These are phyloP conservation scores for Petunia hybrid DNA, from an alignment of 305 asterid species.

Conservation along the genomic window DNA sequence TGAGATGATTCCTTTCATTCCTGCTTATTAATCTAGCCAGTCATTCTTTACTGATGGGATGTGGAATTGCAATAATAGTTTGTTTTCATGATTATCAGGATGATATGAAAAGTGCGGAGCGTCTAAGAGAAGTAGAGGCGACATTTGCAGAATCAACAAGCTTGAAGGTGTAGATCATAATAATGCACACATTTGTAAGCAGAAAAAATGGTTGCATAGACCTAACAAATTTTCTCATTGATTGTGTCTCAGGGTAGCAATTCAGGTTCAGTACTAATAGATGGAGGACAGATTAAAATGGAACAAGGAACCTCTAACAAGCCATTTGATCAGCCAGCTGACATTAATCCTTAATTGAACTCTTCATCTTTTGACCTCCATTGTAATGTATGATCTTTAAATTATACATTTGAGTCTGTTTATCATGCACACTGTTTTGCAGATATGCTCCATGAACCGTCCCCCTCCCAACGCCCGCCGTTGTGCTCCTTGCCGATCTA, in stretches of 20 bases:
- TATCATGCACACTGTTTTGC: constrained; percentile 19
- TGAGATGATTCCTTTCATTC: neutral
- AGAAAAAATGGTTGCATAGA: neutral
- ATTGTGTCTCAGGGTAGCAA: constrained; percentile 41
- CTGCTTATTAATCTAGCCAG: neutral
- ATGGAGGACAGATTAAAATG: constrained; percentile 38
- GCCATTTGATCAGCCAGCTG: constrained; percentile 45
- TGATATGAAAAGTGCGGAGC: constrained; percentile 44
- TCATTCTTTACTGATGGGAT: neutral
- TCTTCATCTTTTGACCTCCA: neutral
- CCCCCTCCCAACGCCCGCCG: neutral
- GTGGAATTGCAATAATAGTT: neutral
- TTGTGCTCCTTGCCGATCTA: too few species aligned
- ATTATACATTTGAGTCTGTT: constrained; percentile 19
- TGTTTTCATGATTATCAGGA: constrained; percentile 39
- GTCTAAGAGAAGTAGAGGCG: constrained; percentile 38
- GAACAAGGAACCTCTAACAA: constrained; percentile 47
- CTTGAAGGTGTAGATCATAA: constrained; percentile 40
- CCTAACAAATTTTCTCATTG: neutral
- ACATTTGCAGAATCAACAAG: constrained; percentile 38
- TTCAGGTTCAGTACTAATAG: constrained; percentile 38
- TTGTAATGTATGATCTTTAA: constrained; percentile 25
- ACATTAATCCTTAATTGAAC: constrained; percentile 32
- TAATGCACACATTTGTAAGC: neutral
- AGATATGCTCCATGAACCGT: neutral